These are phyloP conservation scores for Rhododendron kiyosumense DNA, from an alignment of 148 eudicot genomes.

Conservation along the genomic window DNA sequence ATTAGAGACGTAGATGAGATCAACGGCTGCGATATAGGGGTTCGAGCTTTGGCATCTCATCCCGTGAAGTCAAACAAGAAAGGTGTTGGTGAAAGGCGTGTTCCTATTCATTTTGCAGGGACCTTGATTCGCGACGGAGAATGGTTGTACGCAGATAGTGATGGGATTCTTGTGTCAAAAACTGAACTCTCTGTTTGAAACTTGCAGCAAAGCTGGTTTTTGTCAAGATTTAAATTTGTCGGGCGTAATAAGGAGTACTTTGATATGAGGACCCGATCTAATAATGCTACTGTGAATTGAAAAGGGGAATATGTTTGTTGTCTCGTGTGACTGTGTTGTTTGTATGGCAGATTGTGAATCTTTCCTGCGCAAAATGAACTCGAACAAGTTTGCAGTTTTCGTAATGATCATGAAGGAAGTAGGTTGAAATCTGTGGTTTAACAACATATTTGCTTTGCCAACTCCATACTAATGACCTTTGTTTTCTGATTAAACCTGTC, in stretches of 20 bases:
- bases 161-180: constrained; percentile 36
- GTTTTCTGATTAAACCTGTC: not conserved
- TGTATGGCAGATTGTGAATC: not conserved
- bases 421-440: not conserved
- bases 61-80: constrained; percentile 34
- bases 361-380: not conserved
- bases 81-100: constrained; percentile 33
- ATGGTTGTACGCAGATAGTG: constrained; percentile 47
- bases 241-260: not conserved
- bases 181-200: constrained; percentile 30
- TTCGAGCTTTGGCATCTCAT: constrained; percentile 37
- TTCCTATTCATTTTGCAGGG: constrained; percentile 29
- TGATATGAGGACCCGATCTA: too few relatives aligned
- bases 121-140: constrained; percentile 31
- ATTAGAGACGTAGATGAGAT: constrained; percentile 43
- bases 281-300: too few relatives aligned
- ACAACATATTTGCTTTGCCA: not conserved
- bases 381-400: not conserved
- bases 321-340: not conserved
- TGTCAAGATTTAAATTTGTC: not conserved
- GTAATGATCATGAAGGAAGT: not conserved
- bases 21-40: constrained; percentile 40
- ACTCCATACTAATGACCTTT: not conserved
- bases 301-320: not conserved
- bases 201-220: not conserved